Evolutionary conservation across 495 filamentous ascomycete genomes (phyloP).

Genomic region (Podospora pseudopauciseta): DNA sequence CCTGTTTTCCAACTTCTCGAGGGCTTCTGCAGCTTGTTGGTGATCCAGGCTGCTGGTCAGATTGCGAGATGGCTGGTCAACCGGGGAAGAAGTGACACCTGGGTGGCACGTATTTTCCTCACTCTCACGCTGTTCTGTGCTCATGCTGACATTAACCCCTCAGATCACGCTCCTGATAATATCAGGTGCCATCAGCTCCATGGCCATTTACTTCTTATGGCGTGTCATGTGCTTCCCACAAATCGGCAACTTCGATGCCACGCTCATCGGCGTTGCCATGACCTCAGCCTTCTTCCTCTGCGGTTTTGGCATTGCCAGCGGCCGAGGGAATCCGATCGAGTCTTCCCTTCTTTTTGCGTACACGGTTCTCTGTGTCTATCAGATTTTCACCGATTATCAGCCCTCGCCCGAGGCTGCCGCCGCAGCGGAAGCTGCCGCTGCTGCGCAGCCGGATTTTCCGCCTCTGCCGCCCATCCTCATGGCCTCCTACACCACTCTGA

Average conservation of each 20-base stretch:
- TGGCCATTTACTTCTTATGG: conserved; percentile 94
- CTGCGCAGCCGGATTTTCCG: conserved; percentile 73
- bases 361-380: conserved; percentile 93
- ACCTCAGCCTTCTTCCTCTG: conserved; percentile 89
- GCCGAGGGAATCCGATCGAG: conserved; percentile 92
- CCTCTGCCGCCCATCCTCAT: conserved; percentile 95
- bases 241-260: conserved; percentile 89
- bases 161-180: conserved; percentile 84
- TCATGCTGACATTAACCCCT: conserved; percentile 29
- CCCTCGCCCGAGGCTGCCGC: conserved; percentile 62
- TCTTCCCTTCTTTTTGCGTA: conserved; percentile 95
- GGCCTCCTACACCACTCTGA: conserved; percentile 92
- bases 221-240: conserved; percentile 88
- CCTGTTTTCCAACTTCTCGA: conserved; percentile 92
- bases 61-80: conserved; percentile 97
- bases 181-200: conserved; percentile 87
- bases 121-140: conserved; percentile 12
- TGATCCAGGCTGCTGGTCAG: conserved; percentile 91
- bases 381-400: conserved; percentile 97
- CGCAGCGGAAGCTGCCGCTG: conserved; percentile 45
- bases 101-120: conserved; percentile 73
- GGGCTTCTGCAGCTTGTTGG: conserved; percentile 92
- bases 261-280: conserved; percentile 85
- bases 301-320: conserved; percentile 90
- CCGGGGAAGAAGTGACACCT: conserved; percentile 83